A percentile compares a stretch with the other conserved stretches of the same genome.
Evolutionary conservation across 2,329 filamentous ascomycete genomes (phyloP).

Genomic region (Fusarium palustre): DNA sequence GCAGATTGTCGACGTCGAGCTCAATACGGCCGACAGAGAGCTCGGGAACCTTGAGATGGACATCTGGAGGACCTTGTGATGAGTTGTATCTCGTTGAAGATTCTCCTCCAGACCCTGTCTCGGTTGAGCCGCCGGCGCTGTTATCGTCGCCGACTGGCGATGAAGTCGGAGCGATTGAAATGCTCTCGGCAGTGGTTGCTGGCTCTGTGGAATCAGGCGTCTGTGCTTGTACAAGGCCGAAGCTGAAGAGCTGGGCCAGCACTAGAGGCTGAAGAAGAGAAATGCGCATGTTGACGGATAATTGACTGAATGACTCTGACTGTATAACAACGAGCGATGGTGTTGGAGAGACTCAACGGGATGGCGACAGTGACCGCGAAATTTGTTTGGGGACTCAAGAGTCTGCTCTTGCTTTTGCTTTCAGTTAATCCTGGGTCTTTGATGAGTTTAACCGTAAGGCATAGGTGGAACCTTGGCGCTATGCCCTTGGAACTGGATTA

Average conservation of each 20-base stretch:
- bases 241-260: constrained; percentile 10
- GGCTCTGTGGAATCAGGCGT: constrained; percentile 29
- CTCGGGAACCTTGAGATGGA: constrained; percentile 26
- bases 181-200: constrained; percentile 22
- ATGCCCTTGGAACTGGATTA: constrained; percentile 12
- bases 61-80: constrained; percentile 25
- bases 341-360: background rate
- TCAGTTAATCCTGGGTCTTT: background rate
- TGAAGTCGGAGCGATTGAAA: constrained; percentile 14
- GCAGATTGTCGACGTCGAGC: constrained; percentile 26
- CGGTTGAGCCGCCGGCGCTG: constrained; percentile 1
- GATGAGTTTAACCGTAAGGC: background rate
- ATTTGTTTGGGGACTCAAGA: background rate
- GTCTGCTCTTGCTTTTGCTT: constrained; percentile 4
- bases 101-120: background rate
- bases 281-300: constrained; percentile 13
- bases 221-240: constrained; percentile 17
- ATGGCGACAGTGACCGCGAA: background rate
- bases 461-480: constrained; percentile 13
- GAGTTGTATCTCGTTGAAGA: constrained; percentile 12
- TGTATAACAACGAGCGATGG: background rate
- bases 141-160: background rate
- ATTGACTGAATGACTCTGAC: background rate
- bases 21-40: constrained; percentile 31
- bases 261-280: constrained; percentile 16